Conservation (phyloP, 345 rosid genomes). For the Brassica cretica region DNA sequence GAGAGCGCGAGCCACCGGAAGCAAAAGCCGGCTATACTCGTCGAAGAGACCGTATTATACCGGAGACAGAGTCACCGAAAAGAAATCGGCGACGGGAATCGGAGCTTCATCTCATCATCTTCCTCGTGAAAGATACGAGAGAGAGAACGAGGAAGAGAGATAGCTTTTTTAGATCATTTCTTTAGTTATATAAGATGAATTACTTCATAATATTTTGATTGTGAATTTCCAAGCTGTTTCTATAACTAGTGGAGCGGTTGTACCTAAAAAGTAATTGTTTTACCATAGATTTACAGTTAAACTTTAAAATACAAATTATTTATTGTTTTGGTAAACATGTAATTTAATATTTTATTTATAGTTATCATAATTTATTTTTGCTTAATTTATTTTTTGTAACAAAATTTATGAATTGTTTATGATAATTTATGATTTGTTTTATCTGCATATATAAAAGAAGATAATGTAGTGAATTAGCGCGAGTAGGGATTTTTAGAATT, state of each 20-base stretch:
- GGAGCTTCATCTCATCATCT: no score
- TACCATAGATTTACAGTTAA: neutral
- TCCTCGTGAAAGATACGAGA: no score
- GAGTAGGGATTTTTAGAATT: neutral
- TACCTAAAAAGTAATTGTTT: neutral
- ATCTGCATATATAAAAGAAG: neutral
- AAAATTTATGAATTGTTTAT: neutral
- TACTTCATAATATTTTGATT: neutral
- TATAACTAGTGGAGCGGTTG: neutral
- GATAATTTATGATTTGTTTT: neutral
- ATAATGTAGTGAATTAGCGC: neutral
- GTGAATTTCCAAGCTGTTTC: neutral
- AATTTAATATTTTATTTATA: no score
- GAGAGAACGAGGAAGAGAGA: no score
- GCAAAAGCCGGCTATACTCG: no score
- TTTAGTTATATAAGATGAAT: neutral
- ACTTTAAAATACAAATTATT: neutral
- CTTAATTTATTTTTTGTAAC: no score
- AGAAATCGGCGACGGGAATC: no score
- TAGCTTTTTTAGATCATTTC: no score
- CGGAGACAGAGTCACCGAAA: no score
- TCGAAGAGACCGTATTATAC: no score
- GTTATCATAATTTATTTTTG: neutral
- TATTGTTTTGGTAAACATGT: neutral
- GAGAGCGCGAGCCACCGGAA: no score